Conservation (phyloP, 1,139 yeast genomes). For the Yamadazyma diospyri region DNA sequence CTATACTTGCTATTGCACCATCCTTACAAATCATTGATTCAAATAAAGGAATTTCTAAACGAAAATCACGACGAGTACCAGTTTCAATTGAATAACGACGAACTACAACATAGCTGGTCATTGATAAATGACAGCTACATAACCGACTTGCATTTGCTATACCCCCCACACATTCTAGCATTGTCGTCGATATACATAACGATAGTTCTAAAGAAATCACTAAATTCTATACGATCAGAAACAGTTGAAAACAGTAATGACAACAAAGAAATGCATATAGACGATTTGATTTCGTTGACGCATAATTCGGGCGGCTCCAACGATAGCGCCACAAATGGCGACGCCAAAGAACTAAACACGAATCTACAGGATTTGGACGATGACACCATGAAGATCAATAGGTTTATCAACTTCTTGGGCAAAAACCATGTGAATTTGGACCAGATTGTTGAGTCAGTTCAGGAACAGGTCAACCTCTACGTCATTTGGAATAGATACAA, state of each 20-base stretch:
- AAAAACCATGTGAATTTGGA: slow-evolving; percentile 73
- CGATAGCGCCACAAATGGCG: slow-evolving; percentile 3
- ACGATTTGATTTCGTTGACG: slow-evolving; percentile 35
- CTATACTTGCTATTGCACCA: slow-evolving; percentile 80
- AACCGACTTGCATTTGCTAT: slow-evolving; percentile 76
- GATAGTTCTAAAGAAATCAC: slow-evolving; percentile 48
- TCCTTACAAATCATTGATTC: slow-evolving; percentile 75
- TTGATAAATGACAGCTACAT: slow-evolving; percentile 85
- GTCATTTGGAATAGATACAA: slow-evolving; percentile 84
- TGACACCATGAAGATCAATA: slow-evolving; percentile 43
- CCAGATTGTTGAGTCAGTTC: slow-evolving; percentile 75
- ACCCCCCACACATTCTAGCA: slow-evolving; percentile 92
- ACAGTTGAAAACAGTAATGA: slow-evolving; percentile 4
- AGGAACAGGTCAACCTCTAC: slow-evolving; percentile 74
- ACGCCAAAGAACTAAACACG: slow-evolving; percentile 12
- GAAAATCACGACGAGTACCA: slow-evolving; percentile 25
- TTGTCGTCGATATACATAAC: slow-evolving; percentile 76
- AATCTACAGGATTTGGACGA: slow-evolving; percentile 32
- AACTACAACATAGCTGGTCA: slow-evolving; percentile 84
- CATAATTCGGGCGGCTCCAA: slow-evolving; percentile 6
- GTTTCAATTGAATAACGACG: slow-evolving; percentile 55
- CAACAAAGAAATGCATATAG: slow-evolving; percentile 28
- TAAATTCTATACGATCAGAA: slow-evolving; percentile 14
- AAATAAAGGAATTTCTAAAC: slow-evolving; percentile 48
- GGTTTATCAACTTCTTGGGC: slow-evolving; percentile 65